Percentiles rank a stretch among this genome's conserved stretches.
phyloP scores from a whole-genome alignment of 306 rosid species.

The Cyamopsis tetragonoloba region DNA sequence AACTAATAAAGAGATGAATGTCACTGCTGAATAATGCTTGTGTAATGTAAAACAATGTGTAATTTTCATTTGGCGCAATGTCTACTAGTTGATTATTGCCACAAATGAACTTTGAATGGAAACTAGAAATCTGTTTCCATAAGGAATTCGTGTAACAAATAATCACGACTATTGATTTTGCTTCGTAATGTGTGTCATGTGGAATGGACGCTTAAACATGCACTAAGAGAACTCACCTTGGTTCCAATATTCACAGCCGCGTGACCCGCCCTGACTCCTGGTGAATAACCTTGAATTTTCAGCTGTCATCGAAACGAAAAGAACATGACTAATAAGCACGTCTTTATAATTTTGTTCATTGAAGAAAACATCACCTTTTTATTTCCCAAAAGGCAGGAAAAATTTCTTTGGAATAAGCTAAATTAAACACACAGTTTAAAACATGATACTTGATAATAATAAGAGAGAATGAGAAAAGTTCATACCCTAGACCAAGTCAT shows the following conservation, averaged over 20 bases:
- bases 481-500: conserved; percentile 88
- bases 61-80: not conserved
- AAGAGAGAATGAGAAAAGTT: not conserved
- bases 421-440: too few relatives aligned
- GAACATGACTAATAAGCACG: too few relatives aligned
- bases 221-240: conserved; percentile 49
- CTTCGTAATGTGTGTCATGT: too few relatives aligned
- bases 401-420: too few relatives aligned
- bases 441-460: not conserved
- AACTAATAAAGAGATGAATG: not conserved
- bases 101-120: too few relatives aligned
- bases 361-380: too few relatives aligned
- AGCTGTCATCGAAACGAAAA: conserved; percentile 45
- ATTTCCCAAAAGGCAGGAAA: too few relatives aligned
- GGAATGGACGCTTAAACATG: too few relatives aligned
- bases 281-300: conserved; percentile 80
- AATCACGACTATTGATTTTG: too few relatives aligned
- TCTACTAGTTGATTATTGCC: not conserved
- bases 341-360: too few relatives aligned
- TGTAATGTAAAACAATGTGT: not conserved
- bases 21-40: not conserved
- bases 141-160: too few relatives aligned
- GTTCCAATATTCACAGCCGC: conserved; percentile 76
- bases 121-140: too few relatives aligned
- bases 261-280: conserved; percentile 92